Evolutionary conservation across 306 rosid genomes (phyloP).

Genomic region (Sesbania bispinosa): DNA sequence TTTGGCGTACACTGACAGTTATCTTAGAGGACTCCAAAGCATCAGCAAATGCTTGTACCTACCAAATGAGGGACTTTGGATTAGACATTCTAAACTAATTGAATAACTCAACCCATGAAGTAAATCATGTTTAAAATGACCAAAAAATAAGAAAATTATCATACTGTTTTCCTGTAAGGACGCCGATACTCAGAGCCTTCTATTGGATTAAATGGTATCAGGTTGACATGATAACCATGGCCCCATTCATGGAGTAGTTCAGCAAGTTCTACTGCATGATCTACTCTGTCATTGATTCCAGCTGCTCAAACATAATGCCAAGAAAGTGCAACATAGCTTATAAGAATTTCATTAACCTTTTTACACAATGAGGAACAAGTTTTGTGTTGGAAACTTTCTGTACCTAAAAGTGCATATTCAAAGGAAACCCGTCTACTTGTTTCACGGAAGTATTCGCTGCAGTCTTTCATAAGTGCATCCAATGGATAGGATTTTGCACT

Average conservation of each 20-base stretch:
- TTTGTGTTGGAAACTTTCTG: conserved; percentile 5
- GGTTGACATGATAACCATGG: conserved; percentile 71
- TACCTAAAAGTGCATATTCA: conserved; percentile 98
- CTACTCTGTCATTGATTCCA: conserved; percentile 85
- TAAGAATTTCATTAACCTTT: conserved; percentile 19
- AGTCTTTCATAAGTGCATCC: conserved; percentile 80
- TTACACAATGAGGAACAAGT: not conserved
- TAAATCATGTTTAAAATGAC: conserved; percentile 10
- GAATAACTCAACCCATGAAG: conserved; percentile 4
- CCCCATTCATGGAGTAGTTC: conserved; percentile 71
- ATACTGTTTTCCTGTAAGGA: conserved; percentile 81
- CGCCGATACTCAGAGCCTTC: conserved; percentile 88
- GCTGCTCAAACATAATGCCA: conserved; percentile 54
- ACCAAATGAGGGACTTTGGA: too few relatives aligned
- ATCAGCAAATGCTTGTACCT: conserved; percentile 75
- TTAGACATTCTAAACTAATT: not conserved
- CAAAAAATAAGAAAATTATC: conserved; percentile 13
- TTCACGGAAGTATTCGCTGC: conserved; percentile 66
- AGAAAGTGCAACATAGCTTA: conserved; percentile 9
- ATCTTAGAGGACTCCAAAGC: conserved; percentile 71
- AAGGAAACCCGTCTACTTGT: conserved; percentile 85
- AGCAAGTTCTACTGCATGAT: conserved; percentile 83
- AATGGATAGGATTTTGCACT: conserved; percentile 95
- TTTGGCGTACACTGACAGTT: conserved; percentile 79
- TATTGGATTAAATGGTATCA: conserved; percentile 95